phyloP scores from a whole-genome alignment of 306 rosid genomes.

The Dryas octopetala region DNA sequence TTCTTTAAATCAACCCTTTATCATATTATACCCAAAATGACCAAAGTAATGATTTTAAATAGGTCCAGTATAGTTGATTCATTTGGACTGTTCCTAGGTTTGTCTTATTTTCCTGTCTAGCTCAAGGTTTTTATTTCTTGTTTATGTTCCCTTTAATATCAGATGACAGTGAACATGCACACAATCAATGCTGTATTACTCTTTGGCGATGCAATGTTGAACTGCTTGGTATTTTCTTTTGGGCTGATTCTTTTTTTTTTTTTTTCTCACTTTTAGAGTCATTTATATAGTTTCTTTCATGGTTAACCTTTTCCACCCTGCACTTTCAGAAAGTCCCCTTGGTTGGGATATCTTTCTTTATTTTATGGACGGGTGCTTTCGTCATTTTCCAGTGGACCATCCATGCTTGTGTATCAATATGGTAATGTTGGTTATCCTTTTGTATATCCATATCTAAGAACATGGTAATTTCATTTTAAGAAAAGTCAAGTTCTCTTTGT shows the following conservation, averaged over 20 bases:
- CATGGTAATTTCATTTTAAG: slow-evolving; percentile 11
- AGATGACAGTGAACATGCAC: slow-evolving; percentile 77
- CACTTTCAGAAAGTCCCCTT: slow-evolving; percentile 51
- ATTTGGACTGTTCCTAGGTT: background rate
- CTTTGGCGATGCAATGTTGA: slow-evolving; percentile 70
- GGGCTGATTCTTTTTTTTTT: slow-evolving; percentile 5
- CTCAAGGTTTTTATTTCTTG: background rate
- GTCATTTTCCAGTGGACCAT: slow-evolving; percentile 65
- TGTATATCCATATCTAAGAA: background rate
- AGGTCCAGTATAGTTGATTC: background rate
- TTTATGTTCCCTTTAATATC: slow-evolving; percentile 28
- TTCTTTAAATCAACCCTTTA: background rate
- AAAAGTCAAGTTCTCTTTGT: slow-evolving; percentile 23
- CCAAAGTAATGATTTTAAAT: background rate
- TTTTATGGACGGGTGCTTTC: slow-evolving; percentile 62
- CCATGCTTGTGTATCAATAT: slow-evolving; percentile 51
- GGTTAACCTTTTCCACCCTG: slow-evolving; percentile 29
- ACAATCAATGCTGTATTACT: slow-evolving; percentile 65
- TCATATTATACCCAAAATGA: background rate
- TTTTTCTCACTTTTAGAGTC: background rate
- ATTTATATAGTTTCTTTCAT: slow-evolving; percentile 19
- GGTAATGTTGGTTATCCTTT: slow-evolving; percentile 39
- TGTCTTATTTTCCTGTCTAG: background rate
- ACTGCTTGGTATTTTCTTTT: slow-evolving; percentile 57
- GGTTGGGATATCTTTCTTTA: slow-evolving; percentile 63